Percentiles rank a stretch among this genome's conserved stretches.
Evolutionary conservation across 352 stramenopile species (phyloP).

Genomic region (Pythium rhizo-oryzae): DNA sequence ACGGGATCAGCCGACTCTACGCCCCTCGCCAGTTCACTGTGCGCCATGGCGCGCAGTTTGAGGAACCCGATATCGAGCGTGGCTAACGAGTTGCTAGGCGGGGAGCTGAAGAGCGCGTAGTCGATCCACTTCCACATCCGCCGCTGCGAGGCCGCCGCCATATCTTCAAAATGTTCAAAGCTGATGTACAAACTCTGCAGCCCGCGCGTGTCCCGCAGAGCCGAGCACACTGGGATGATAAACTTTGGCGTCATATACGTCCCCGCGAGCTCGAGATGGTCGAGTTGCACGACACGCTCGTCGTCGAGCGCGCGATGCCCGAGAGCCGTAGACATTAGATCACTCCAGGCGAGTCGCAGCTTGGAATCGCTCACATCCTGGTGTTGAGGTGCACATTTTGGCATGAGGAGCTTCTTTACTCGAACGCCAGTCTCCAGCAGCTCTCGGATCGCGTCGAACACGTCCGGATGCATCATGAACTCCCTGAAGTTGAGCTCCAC

Average conservation of each 20-base stretch:
- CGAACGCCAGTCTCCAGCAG: too few relatives aligned
- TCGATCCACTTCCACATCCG: constrained; percentile 4
- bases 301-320: too few relatives aligned
- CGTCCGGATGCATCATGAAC: too few relatives aligned
- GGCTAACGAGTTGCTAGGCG: neutral
- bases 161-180: neutral
- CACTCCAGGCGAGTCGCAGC: too few relatives aligned
- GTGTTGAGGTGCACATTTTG: too few relatives aligned
- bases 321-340: too few relatives aligned
- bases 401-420: too few relatives aligned
- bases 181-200: neutral
- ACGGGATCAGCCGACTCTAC: neutral
- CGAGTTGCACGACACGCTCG: too few relatives aligned
- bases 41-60: neutral
- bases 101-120: constrained; percentile 3
- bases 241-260: neutral
- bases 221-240: constrained; percentile 1
- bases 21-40: neutral
- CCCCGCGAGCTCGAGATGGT: constrained; percentile 8
- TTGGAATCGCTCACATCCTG: too few relatives aligned
- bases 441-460: too few relatives aligned
- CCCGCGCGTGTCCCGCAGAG: neutral
- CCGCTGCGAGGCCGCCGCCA: neutral
- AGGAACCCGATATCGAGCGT: neutral
- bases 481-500: too few relatives aligned